phyloP scores from a whole-genome alignment of 148 eudicot genomes.

The Selenicereus undatus region DNA sequence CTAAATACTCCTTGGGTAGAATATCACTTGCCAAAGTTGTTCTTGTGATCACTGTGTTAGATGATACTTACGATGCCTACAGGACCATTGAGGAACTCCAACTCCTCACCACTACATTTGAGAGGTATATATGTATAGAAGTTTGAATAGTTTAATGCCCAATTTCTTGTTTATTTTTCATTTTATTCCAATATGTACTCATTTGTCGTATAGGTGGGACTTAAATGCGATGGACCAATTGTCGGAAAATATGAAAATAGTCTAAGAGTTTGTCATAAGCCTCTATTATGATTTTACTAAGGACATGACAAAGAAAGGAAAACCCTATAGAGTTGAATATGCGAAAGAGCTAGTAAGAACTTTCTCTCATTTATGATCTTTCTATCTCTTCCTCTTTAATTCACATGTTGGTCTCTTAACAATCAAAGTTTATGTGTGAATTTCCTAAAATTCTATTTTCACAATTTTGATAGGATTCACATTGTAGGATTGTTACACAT shows the following conservation, averaged over 20 bases:
- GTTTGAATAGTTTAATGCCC: no score
- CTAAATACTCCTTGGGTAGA: slow-evolving; percentile 10
- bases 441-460: no score
- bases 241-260: neutral
- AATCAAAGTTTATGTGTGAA: no score
- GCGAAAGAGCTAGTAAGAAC: neutral
- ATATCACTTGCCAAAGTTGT: slow-evolving; percentile 5
- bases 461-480: no score
- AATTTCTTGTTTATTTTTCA: no score
- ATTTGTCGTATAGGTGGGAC: neutral
- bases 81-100: neutral
- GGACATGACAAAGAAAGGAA: neutral
- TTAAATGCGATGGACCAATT: neutral
- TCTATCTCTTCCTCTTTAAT: neutral
- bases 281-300: neutral
- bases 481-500: no score
- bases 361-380: neutral
- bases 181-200: no score
- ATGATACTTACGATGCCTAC: slow-evolving; percentile 21
- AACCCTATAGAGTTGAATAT: neutral
- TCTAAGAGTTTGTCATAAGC: neutral
- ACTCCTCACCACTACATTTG: slow-evolving; percentile 12
- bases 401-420: no score
- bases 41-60: neutral
- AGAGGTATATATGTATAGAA: neutral